Base-by-base conservation (phyloP, 768 basidiomycete species). In the Aureoboletus auriporus region DNA sequence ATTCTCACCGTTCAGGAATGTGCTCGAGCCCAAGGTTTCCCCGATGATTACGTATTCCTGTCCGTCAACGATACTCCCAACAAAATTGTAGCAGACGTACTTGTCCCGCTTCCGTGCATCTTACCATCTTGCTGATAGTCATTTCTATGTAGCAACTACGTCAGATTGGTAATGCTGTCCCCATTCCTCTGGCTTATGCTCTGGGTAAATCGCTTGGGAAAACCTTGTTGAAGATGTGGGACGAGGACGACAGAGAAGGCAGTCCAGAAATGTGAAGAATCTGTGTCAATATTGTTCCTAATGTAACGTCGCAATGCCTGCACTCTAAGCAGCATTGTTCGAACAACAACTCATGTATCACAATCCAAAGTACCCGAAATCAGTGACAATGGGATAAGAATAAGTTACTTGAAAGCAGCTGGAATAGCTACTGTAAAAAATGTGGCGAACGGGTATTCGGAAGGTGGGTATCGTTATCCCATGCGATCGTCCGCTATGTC, bases 151-250 rank as follows among this genome's bases (percentile, higher is more conserved):
- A 90, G 88, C 83, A 84, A 80, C 71, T 82, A 48, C 71, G 77
- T 42, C 88, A 89, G 53, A 89, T 90, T 39, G 89, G 88, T 0
- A 90, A 90, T 58, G 88, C 86, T 3, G 87, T 89, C 7, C 85
- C 87, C 3, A 74, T 87, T 8, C 82, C 83, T 3, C 71, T 89
- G 20, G 84, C 83, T 5, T 67, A 76, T 9, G 83, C 84, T 3
- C 69, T 89, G 2, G 84, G 83, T 7, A 69, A 65, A 42, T 66
- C 68, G 7, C 58, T 78, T 3, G 69, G 73, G 1, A 71, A 71
- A 42, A 75, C 77, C 0, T 53, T 82, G 34, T 50, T 77, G 16
- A 65, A 71, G 51, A 66, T 63, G 44, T 79, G 79, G 81, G 68
- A 68, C 42, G 57, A 63, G 40, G 63, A 65, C 4, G 69, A 72